phyloP scores from a whole-genome alignment of 768 basidiomycete genomes.

The Phylloporus scabripes region DNA sequence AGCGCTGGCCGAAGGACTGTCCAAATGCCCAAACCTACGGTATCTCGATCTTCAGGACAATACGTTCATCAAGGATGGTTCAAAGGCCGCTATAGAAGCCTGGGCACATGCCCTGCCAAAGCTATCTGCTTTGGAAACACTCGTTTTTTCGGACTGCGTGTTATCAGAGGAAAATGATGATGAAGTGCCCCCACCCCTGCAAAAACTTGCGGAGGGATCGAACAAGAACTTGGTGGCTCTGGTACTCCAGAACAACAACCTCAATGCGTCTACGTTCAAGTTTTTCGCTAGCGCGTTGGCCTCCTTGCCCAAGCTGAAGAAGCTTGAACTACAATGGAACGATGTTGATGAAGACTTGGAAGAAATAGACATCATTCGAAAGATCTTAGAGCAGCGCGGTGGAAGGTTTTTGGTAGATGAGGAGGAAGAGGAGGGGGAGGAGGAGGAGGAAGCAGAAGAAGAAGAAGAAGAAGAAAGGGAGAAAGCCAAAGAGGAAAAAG shows the following conservation, averaged over 20 bases:
- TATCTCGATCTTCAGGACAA: slow-evolving; percentile 92
- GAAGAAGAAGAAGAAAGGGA: slow-evolving; percentile 38
- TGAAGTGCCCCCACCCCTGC: slow-evolving; percentile 62
- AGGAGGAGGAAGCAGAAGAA: slow-evolving; percentile 65
- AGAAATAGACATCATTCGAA: slow-evolving; percentile 40
- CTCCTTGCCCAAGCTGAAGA: slow-evolving; percentile 53
- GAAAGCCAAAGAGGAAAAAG: slow-evolving; percentile 22
- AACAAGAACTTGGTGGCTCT: slow-evolving; percentile 71
- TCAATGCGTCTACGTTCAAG: slow-evolving; percentile 63
- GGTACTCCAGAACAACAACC: slow-evolving; percentile 89
- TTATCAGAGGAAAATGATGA: slow-evolving; percentile 70
- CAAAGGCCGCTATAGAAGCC: slow-evolving; percentile 48
- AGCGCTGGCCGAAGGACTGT: slow-evolving; percentile 69
- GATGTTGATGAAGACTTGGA: slow-evolving; percentile 78
- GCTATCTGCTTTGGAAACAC: slow-evolving; percentile 68
- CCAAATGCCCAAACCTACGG: slow-evolving; percentile 58
- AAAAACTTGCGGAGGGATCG: slow-evolving; percentile 58
- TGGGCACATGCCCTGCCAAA: slow-evolving; percentile 61
- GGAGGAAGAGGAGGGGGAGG: too few species aligned
- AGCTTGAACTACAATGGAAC: slow-evolving; percentile 86
- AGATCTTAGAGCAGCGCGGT: slow-evolving; percentile 56
- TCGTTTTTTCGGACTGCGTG: slow-evolving; percentile 91
- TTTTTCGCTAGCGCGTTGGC: slow-evolving; percentile 64
- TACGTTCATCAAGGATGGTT: slow-evolving; percentile 66
- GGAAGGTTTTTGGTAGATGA: slow-evolving; percentile 65